Evolutionary conservation across 208 protist genomes (phyloP), one percentile per base, ranked within the genome.

Genomic region (Ichthyophonus hoferi): DNA sequence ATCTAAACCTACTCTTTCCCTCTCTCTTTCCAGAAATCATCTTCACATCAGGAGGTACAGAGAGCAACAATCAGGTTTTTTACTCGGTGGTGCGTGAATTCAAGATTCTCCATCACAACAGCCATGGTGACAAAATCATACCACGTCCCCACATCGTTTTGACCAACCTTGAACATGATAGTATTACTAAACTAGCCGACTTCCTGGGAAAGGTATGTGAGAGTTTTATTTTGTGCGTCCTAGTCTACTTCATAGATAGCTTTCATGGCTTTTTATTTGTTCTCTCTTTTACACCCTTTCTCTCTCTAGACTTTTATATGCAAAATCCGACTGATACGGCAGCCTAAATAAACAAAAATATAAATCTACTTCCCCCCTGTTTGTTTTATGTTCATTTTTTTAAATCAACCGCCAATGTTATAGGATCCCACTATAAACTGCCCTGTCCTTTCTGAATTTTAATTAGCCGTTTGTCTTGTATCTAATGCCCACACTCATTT

Each of bases 51-150:
- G 86, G 83, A n/a, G 79, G 97, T 1, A 98, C 96, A 0, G 97
- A 98, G 91, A 88, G 93, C 40, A 98, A 98, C 93, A 98, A 98
- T 92, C 88, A 94, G 17, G 97, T 95, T 38, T 96, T 98, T 76
- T 85, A 96, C 39, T 93, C 94, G 31, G 94, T 40, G 1, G 31
- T 87, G n/a, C n/a, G 38, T 37, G 7, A 50, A 33, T 81, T 41
- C 79, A 31, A 35, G 33, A n/a, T n/a, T n/a, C n/a, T n/a, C n/a
- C 89, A 33, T 34, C 17, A 37, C 67, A 35, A 34, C 43, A 1
- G 1, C 7, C 3, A 43, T 12, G 38, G 79, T 1, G 3, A 34
- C 34, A 90, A 0, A 42, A 31, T 7, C 2, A n/a, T n/a, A n/a
- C 3, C 81, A 42, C 14, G 38, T 50, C 81, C 79, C 1, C 91